These are phyloP conservation scores for Fusarium temperatum DNA, from an alignment of 2,329 filamentous ascomycete species.

Conservation along the genomic window DNA sequence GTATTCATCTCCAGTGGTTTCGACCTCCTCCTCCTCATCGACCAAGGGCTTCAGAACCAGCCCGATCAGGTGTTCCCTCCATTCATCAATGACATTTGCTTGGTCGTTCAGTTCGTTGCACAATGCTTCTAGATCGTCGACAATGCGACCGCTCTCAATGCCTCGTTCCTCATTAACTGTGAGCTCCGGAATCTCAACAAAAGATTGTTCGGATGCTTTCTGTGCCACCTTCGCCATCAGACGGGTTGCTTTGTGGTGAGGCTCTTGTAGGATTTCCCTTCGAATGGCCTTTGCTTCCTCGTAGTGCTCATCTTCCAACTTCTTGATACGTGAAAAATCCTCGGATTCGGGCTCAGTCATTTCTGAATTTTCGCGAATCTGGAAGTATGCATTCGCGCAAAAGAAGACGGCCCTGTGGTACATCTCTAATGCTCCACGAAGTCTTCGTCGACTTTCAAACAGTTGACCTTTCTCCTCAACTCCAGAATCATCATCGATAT, in stretches of 20 bases:
- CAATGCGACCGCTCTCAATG: slow-evolving; percentile 74
- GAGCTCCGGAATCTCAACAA: slow-evolving; percentile 69
- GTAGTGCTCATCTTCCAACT: slow-evolving; percentile 76
- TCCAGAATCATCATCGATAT: slow-evolving; percentile 48
- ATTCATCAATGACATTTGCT: slow-evolving; percentile 74
- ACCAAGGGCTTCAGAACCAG: slow-evolving; percentile 79
- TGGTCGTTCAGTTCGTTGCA: slow-evolving; percentile 76
- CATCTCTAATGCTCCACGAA: slow-evolving; percentile 79
- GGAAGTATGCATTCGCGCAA: slow-evolving; percentile 82
- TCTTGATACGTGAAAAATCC: slow-evolving; percentile 72
- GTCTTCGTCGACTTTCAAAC: slow-evolving; percentile 66
- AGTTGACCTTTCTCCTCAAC: slow-evolving; percentile 54
- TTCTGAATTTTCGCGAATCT: slow-evolving; percentile 77
- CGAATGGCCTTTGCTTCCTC: slow-evolving; percentile 80
- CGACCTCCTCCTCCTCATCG: slow-evolving; percentile 78
- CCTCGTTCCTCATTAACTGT: slow-evolving; percentile 65
- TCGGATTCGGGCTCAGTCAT: slow-evolving; percentile 73
- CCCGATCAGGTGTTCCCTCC: slow-evolving; percentile 77
- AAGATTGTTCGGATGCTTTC: slow-evolving; percentile 61
- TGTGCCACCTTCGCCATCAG: slow-evolving; percentile 71
- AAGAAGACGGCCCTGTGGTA: slow-evolving; percentile 88
- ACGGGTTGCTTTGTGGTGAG: slow-evolving; percentile 47
- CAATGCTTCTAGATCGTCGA: slow-evolving; percentile 73
- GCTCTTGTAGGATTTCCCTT: slow-evolving; percentile 76
- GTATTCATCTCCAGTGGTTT: slow-evolving; percentile 89